Percentiles rank a stretch among this genome's conserved stretches.
Conservation (phyloP, 1,284 basidiomycete species). For the Rhodotorula sp. region DNA sequence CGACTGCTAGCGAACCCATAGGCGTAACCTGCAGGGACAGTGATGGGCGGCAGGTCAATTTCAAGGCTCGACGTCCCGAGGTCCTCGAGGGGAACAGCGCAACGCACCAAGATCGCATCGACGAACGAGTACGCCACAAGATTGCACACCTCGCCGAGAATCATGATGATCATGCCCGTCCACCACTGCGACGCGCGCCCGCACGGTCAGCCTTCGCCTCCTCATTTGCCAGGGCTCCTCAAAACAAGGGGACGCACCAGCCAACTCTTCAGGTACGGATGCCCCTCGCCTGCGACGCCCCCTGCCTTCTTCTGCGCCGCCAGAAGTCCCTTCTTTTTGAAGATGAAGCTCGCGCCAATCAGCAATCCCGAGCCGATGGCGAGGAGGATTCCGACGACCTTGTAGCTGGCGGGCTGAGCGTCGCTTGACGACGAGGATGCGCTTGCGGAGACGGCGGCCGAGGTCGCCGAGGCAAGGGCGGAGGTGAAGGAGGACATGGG, state of each 20-base stretch:
- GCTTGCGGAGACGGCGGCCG: not conserved
- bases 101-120: conserved; percentile 70
- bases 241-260: conserved; percentile 52
- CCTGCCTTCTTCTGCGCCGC: conserved; percentile 55
- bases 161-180: conserved; percentile 63
- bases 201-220: not conserved
- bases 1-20: conserved; percentile 92
- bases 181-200: conserved; percentile 71
- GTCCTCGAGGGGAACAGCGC: not conserved
- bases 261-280: conserved; percentile 80
- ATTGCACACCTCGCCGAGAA: conserved; percentile 67
- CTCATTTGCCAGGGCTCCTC: not conserved
- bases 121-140: conserved; percentile 86
- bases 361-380: conserved; percentile 82
- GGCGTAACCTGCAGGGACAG: conserved; percentile 66
- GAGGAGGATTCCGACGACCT: conserved; percentile 66
- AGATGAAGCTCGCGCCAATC: conserved; percentile 72
- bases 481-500: not conserved
- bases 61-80: too few relatives aligned
- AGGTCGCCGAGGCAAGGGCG: not conserved
- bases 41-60: conserved; percentile 11
- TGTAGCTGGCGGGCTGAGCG: conserved; percentile 16
- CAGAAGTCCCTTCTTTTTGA: conserved; percentile 81
- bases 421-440: not conserved
- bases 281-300: conserved; percentile 79